Evolutionary conservation across 2,329 filamentous ascomycete species (phyloP), one percentile per base, ranked within the genome.

Genomic region (Cytospora paraplurivora): DNA sequence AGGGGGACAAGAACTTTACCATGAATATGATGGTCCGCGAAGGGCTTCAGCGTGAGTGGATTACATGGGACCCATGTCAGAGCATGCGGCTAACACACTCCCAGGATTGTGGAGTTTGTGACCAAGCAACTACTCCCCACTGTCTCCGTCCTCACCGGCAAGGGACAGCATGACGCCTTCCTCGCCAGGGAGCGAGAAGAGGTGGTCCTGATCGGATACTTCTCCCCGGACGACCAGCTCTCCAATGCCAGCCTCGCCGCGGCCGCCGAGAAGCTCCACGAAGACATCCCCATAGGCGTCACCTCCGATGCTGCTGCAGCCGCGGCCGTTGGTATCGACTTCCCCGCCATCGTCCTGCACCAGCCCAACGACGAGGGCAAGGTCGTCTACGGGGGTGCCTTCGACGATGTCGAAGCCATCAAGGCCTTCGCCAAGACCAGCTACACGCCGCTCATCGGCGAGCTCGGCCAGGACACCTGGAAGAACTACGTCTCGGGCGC

Each of bases 281-380:
- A 99, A 77, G 89, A 85, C 76, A 97, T 91, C 83, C 89, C 97
- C 71, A 98, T 99, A 76, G 95, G 92, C 72, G 88, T 91, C 67
- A 90, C 89, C 76, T 91, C 85, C 76, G 94, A 98, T 74, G 88
- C 88, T 66, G 86, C 84, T 62, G 81, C 98, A 69, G 93, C 95
- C 72, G 88, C 96, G 84, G 88, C 90, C 55, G 95, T 96, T 82
- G 93, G 91, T 70, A 92, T 96, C 76, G 89, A 88, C 76, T 86
- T 90, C 73, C 95, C 95, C 68, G 88, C 90, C 61, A 82, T 99
- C 68, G 91, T 97, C 69, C 87, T 99, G 66, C 98, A 98, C 89
- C 98, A 99, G 87, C 85, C 89, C 65, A 99, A 98, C 74, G 95
- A 98, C 74, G 94, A 98, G 82, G 93, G 93, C 81, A 97, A 97